Percentiles rank a stretch among this genome's conserved stretches.
These are phyloP conservation scores for Coleophoma eucalyptorum DNA, from an alignment of 2,329 filamentous ascomycete genomes.

Conservation along the genomic window DNA sequence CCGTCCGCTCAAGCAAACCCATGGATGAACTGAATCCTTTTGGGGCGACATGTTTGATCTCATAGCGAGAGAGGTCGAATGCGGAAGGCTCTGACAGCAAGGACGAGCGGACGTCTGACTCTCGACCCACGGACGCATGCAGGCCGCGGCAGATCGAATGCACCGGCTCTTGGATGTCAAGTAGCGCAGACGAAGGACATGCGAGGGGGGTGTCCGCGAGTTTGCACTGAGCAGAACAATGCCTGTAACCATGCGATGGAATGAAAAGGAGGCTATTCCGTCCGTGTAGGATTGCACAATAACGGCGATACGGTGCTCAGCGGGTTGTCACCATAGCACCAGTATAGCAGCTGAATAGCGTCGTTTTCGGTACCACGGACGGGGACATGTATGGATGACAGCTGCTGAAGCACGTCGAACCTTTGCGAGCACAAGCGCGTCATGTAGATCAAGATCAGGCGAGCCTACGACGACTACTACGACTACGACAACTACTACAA, in stretches of 20 bases:
- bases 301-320: too few relatives aligned
- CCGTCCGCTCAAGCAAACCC: conserved; percentile 2
- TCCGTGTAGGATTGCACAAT: too few relatives aligned
- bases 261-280: too few relatives aligned
- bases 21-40: conserved; percentile 6
- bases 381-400: conserved; percentile 14
- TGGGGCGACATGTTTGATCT: conserved; percentile 17
- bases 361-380: conserved; percentile 3
- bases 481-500: too few relatives aligned
- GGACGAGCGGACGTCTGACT: conserved; percentile 20
- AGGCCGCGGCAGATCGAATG: conserved; percentile 7
- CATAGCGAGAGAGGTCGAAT: conserved; percentile 12
- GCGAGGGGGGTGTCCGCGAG: conserved; percentile 4
- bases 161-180: conserved; percentile 11
- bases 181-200: conserved; percentile 18
- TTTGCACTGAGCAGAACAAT: too few relatives aligned
- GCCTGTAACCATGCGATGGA: conserved; percentile 15
- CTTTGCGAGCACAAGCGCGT: not conserved
- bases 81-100: conserved; percentile 16
- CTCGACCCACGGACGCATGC: conserved; percentile 23
- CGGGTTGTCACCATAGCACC: too few relatives aligned
- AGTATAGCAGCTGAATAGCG: not conserved
- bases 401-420: conserved; percentile 11
- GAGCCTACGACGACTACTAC: too few relatives aligned
- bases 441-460: too few relatives aligned